These are phyloP conservation scores for Fusarium humuli DNA, from an alignment of 2,329 filamentous ascomycete species.

Conservation along the genomic window DNA sequence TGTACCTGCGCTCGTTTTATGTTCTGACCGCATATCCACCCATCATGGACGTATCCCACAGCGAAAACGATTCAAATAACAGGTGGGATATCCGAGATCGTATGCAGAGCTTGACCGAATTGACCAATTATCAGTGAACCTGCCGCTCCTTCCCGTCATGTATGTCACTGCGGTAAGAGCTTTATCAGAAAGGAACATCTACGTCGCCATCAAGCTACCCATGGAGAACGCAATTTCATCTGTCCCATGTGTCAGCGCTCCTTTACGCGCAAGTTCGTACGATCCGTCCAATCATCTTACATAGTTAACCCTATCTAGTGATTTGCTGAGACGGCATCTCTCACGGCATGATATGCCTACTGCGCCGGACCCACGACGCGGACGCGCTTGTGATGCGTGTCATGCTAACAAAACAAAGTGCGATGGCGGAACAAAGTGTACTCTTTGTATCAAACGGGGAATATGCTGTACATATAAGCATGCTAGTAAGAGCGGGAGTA, in stretches of 20 bases:
- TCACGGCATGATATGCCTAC: constrained; percentile 50
- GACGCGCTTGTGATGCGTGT: constrained; percentile 57
- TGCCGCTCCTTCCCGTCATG: constrained; percentile 42
- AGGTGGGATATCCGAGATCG: constrained; percentile 32
- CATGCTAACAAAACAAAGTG: constrained; percentile 61
- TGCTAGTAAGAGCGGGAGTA: constrained; percentile 15
- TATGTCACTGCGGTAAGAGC: constrained; percentile 55
- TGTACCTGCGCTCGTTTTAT: background rate
- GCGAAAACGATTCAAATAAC: constrained; percentile 10
- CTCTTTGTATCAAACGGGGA: constrained; percentile 54
- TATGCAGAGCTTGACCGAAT: background rate
- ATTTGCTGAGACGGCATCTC: constrained; percentile 55
- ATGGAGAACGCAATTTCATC: constrained; percentile 51
- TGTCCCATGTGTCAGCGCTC: constrained; percentile 54
- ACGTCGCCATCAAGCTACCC: constrained; percentile 55
- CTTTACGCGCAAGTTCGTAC: constrained; percentile 54
- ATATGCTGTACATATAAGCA: constrained; percentile 54
- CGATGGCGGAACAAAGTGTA: constrained; percentile 55
- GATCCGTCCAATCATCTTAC: background rate
- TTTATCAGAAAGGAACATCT: constrained; percentile 57
- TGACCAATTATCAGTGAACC: constrained; percentile 20
- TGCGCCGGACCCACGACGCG: constrained; percentile 50
- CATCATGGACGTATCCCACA: constrained; percentile 41
- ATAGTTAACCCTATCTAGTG: constrained; percentile 41
- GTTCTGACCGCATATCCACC: constrained; percentile 17